Evolutionary conservation across 148 eudicot species (phyloP).

Genomic region (Chenopodium berlandieri): DNA sequence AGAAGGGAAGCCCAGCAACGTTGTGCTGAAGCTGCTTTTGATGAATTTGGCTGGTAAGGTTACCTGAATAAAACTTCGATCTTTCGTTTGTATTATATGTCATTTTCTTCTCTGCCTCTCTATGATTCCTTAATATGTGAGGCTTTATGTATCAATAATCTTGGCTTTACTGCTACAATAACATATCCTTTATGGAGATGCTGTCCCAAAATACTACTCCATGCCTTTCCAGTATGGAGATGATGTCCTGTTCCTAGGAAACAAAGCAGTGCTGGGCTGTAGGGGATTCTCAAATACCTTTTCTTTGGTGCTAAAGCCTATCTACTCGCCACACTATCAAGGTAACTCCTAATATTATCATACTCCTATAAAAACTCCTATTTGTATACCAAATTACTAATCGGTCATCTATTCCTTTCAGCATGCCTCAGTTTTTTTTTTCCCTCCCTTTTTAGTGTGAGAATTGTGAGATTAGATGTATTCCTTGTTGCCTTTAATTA

Average conservation of each 20-base stretch:
- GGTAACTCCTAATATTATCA: background rate
- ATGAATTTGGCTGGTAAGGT: slow-evolving; percentile 68
- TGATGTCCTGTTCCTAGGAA: background rate
- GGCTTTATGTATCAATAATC: background rate
- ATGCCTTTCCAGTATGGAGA: background rate
- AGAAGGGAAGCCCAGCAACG: slow-evolving; percentile 89
- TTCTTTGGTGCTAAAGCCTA: background rate
- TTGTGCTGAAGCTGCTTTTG: slow-evolving; percentile 84
- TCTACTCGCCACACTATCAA: background rate
- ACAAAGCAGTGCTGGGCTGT: background rate
- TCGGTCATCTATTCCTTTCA: background rate
- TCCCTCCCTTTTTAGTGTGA: background rate
- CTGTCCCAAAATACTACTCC: background rate
- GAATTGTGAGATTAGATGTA: background rate
- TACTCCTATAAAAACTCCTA: background rate
- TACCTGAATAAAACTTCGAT: background rate
- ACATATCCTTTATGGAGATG: background rate
- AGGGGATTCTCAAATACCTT: too few relatives aligned
- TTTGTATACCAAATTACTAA: background rate
- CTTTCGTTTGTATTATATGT: background rate
- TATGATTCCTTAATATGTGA: background rate
- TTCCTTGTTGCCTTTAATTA: background rate
- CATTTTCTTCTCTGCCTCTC: background rate
- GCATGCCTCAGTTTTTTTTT: background rate
- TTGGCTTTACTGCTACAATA: background rate